phyloP scores from a whole-genome alignment of 2,329 filamentous ascomycete species.

The Verticillium alfalfae region DNA sequence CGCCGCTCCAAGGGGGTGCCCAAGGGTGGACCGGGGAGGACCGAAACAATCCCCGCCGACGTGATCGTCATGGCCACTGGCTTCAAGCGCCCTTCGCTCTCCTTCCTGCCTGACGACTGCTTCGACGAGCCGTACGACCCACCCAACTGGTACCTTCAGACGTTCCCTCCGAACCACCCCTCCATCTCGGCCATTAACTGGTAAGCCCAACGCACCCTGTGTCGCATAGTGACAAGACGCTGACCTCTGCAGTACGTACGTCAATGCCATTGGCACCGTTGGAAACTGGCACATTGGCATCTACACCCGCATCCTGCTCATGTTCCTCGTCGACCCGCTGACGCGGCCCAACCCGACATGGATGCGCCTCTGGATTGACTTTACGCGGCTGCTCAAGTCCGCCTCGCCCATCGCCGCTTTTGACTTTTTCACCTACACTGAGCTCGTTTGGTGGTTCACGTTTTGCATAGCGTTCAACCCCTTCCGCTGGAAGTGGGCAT shows the following conservation, averaged over 20 bases:
- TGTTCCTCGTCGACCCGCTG: constrained; percentile 78
- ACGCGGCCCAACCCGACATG: constrained; percentile 64
- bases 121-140: constrained; percentile 70
- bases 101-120: constrained; percentile 67
- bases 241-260: constrained; percentile 56
- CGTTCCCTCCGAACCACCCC: constrained; percentile 70
- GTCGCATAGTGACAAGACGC: background rate
- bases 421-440: constrained; percentile 85
- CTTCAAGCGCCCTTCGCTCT: constrained; percentile 66
- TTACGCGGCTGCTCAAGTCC: constrained; percentile 67
- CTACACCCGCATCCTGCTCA: constrained; percentile 78
- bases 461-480: constrained; percentile 78
- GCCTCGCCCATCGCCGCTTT: constrained; percentile 70
- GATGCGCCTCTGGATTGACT: constrained; percentile 85
- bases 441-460: constrained; percentile 79
- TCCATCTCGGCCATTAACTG: constrained; percentile 74
- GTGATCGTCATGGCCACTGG: constrained; percentile 81
- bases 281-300: constrained; percentile 89
- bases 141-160: constrained; percentile 85
- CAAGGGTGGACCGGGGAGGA: constrained; percentile 65
- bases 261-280: constrained; percentile 74
- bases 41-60: constrained; percentile 64
- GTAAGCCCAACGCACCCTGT: constrained; percentile 7
- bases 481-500: constrained; percentile 85
- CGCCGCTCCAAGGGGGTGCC: constrained; percentile 67